Evolutionary conservation across 73 alveolate species (phyloP).

Genomic region (Tetrahymena thermophila): DNA sequence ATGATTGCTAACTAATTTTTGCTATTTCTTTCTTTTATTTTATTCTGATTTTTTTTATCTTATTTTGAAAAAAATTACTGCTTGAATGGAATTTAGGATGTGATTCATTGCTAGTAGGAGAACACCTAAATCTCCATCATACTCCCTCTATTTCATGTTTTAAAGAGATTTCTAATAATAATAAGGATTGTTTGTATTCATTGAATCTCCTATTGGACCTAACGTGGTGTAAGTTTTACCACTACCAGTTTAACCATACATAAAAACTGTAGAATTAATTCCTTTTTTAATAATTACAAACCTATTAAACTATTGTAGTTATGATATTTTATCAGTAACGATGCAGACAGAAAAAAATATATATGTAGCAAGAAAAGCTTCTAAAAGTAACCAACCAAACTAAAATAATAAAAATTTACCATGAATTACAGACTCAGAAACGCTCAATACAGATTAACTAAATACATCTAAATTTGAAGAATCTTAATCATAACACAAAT

Average conservation of each 20-base stretch:
- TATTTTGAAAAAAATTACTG: neutral
- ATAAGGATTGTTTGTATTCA: neutral
- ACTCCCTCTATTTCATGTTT: neutral
- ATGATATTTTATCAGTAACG: neutral
- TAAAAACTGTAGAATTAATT: slow-evolving; percentile 79
- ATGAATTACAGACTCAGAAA: neutral
- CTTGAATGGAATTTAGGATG: neutral
- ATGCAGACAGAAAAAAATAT: too few relatives aligned
- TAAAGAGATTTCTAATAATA: neutral
- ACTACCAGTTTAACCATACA: slow-evolving; percentile 88
- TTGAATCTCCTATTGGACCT: slow-evolving; percentile 52
- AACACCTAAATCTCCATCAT: neutral
- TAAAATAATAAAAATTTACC: neutral
- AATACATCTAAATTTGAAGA: neutral
- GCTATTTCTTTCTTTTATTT: too few relatives aligned
- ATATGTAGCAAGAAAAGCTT: too few relatives aligned
- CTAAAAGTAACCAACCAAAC: too few relatives aligned
- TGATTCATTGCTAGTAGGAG: neutral
- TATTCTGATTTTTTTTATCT: neutral
- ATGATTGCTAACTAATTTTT: too few relatives aligned
- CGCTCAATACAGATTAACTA: neutral
- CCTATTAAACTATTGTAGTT: neutral
- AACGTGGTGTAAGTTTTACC: slow-evolving; percentile 87
- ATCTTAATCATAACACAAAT: neutral
- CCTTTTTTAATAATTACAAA: slow-evolving; percentile 42